phyloP scores from a whole-genome alignment of 305 asterid species.

The Fraxinus baroniana region DNA sequence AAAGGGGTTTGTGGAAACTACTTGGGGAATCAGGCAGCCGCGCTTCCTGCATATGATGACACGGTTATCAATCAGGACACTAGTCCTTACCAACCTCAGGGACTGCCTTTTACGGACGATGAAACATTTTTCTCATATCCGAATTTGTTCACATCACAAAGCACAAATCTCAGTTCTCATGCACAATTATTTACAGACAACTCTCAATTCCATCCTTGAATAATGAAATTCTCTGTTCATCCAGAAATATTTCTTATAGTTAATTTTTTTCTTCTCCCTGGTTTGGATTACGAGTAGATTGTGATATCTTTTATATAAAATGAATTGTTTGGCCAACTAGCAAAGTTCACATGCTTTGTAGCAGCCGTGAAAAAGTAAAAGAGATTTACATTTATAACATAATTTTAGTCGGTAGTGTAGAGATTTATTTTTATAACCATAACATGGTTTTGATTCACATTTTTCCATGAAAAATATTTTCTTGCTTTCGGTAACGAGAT shows the following conservation, averaged over 20 bases:
- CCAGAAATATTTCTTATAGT: not conserved
- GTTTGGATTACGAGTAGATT: not conserved
- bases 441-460: too few relatives aligned
- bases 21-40: slow-evolving; percentile 18
- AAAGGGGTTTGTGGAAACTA: slow-evolving; percentile 16
- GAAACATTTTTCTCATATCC: slow-evolving; percentile 77
- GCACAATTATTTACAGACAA: slow-evolving; percentile 44
- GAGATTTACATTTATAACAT: not conserved
- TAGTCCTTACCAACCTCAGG: slow-evolving; percentile 57
- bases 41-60: slow-evolving; percentile 34
- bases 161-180: slow-evolving; percentile 40
- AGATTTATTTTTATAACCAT: too few relatives aligned
- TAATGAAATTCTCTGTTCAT: not conserved
- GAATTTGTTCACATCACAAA: slow-evolving; percentile 63
- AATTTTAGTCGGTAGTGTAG: not conserved
- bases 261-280: not conserved
- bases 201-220: slow-evolving; percentile 27
- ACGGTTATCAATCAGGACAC: slow-evolving; percentile 28
- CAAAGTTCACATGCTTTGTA: not conserved
- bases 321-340: not conserved
- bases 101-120: slow-evolving; percentile 78
- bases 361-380: not conserved
- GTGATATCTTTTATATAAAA: not conserved
- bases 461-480: too few relatives aligned
- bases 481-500: too few relatives aligned